Evolutionary conservation across 2,329 filamentous ascomycete species (phyloP).

Genomic region (Fulvia fulva): DNA sequence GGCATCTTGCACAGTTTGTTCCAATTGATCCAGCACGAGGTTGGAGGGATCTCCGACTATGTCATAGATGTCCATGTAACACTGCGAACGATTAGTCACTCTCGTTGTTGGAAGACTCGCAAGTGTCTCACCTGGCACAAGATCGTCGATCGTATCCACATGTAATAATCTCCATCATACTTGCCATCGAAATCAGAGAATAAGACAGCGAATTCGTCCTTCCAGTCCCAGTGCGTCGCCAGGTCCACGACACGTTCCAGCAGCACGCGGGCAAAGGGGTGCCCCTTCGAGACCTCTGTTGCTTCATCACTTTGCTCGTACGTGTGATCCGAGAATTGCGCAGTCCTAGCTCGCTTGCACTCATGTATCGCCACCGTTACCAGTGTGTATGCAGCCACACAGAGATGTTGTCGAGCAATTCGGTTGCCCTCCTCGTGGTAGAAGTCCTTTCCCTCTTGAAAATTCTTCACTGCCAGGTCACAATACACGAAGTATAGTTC

Average conservation of each 20-base stretch:
- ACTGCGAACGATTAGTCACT: not conserved
- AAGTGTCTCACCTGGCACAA: not conserved
- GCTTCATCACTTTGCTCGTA: not conserved
- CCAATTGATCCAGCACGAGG: not conserved
- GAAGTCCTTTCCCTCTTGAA: not conserved
- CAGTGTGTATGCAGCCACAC: not conserved
- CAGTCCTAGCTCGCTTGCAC: not conserved
- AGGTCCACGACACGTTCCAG: not conserved
- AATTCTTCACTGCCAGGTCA: not conserved
- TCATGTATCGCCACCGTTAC: not conserved
- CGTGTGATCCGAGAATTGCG: not conserved
- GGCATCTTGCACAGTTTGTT: not conserved
- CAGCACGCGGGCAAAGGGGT: not conserved
- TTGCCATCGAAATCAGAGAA: not conserved
- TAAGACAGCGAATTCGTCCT: not conserved
- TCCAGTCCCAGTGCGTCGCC: not conserved
- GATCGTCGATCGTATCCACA: too few relatives aligned
- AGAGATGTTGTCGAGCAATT: not conserved
- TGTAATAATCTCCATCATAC: too few relatives aligned
- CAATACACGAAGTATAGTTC: not conserved
- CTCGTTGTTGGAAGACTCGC: not conserved
- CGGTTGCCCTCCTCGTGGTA: not conserved
- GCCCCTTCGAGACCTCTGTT: not conserved
- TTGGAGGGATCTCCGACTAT: not conserved
- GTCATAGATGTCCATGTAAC: constrained; percentile 1